Evolutionary conservation across 208 protist species (phyloP), one percentile per base, ranked within the genome.

Genomic region (Trichomonas gallinae): DNA sequence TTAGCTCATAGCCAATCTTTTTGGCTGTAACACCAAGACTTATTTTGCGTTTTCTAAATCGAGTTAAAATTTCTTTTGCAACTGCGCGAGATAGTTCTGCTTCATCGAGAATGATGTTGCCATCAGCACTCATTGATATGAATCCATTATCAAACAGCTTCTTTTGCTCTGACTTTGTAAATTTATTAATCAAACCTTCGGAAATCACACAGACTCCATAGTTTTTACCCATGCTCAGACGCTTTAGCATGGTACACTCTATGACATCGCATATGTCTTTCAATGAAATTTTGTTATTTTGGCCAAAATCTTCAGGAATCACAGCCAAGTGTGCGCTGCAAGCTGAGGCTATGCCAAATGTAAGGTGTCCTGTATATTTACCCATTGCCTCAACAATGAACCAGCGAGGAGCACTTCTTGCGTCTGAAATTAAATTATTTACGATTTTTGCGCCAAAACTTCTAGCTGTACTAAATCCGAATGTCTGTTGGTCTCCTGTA

Each of bases 241-340:
- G 46, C 58, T 97, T 97, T 17, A 97, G 44, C 36, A 97, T 40
- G 10, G 48, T 85, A 0, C 9, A 26, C 31, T 96, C 45, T 9
- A 96, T 91, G 31, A 93, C 9, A 81, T 96, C 96, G 36, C 44
- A 48, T 45, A 97, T 96, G 0, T 82, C 36, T 40, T 63, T 96
- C 31, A 97, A 91, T 46, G 34, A 88, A 34, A 97, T 46, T 42
- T n/a, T 36, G 9, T 91, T 51, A 2, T n/a, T 72, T 72, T 51
- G 46, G 9, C 8, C 31, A 36, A 96, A 97, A 82, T 97, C 93
- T 96, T 97, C 96, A n/a, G 96, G 96, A 96, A 97, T 97, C 13
- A 97, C n/a, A 6, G 96, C 82, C 6, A 97, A 81, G 42, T 45
- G 31, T 48, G 96, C 49, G 93, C 93, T 89, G 48, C 49, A 63